Evolutionary conservation across 169 alveolate species (phyloP).

Genomic region (Cryptosporidium sp.): DNA sequence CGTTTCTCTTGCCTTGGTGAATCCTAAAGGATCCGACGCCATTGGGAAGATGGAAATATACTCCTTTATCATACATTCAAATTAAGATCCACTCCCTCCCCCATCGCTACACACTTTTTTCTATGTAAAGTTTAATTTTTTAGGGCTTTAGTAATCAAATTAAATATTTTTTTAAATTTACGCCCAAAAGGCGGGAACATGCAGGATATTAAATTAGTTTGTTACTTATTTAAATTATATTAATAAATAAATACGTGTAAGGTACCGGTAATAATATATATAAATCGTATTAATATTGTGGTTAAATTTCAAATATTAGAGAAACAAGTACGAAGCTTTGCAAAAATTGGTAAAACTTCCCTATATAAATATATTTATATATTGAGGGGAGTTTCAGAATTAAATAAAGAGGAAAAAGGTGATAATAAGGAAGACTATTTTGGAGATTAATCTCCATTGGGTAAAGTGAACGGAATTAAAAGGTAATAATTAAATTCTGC

Average conservation of each 20-base stretch:
- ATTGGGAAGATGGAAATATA: not conserved
- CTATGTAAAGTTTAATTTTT: not conserved
- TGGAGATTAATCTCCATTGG: not conserved
- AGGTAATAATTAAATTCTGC: not conserved
- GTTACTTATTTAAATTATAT: not conserved
- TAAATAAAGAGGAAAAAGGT: not conserved
- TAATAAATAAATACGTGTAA: not conserved
- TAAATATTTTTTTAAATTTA: not conserved
- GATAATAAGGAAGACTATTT: not conserved
- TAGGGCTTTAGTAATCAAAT: not conserved
- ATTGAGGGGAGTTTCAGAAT: not conserved
- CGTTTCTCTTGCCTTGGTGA: no score
- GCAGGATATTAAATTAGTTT: constrained; percentile 6
- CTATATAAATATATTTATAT: no score
- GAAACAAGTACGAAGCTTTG: not conserved
- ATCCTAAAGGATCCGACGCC: not conserved
- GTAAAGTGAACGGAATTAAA: not conserved
- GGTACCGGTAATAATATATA: constrained; percentile 2
- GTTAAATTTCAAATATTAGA: no score
- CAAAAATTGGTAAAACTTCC: not conserved
- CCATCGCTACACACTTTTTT: not conserved
- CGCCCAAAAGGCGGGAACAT: constrained; percentile 17
- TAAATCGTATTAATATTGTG: no score
- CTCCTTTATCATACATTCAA: not conserved
- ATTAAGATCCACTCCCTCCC: not conserved